Base-by-base conservation (phyloP, 2,329 filamentous ascomycete species). In the Botrytis squamosa region DNA sequence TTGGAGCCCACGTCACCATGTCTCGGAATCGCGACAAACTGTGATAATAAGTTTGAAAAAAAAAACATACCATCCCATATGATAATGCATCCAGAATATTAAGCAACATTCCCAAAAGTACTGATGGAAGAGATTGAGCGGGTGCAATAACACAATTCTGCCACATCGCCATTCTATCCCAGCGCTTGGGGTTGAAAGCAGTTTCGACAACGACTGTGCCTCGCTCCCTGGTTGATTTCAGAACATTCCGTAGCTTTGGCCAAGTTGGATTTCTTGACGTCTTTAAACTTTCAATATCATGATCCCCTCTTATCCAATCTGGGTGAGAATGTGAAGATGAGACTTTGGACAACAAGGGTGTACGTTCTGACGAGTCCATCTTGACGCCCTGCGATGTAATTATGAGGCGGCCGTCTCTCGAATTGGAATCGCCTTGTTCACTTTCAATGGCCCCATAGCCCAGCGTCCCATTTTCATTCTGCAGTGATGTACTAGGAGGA, bases 31-130 rank as follows among this genome's bases (percentile, higher is more conserved):
- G n/a, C 40, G 42, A 63, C 29, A 42, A 57, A 5, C 18, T 3
- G n/a, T 57, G 16, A 57, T 57, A 4, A 57, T 67, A 46, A 20
- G 68, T 22, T 29, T 29, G 29, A 29, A 1, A 4, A 70, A 57
- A 57, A 80, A 57, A 40, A 73, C 71, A 12, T 62, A 73, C 71
- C 85, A 81, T 83, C 88, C 93, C 96, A 80, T 99, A 99, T 3
- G 95, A 98, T 59, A 99, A 84, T 9, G 95, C 96, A 85, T 99
- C 96, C 33, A 99, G 86, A 64, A 99, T 92, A 78, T 99, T 99
- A 29, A 99, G 88, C 1, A 99, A 86, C 40, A 97, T 84, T 0
- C 96, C 96, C 0, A 99, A 89, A 77, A 97, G 88, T 1, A 98
- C 95, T 4, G 95, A 92, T 2, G 96, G 96, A 25, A 98, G 81